A percentile compares a stretch with the other conserved stretches of the same genome.
Conservation (phyloP, 225 moss, liverwort and hornwort genomes). For the Sphagnum tenellum region DNA sequence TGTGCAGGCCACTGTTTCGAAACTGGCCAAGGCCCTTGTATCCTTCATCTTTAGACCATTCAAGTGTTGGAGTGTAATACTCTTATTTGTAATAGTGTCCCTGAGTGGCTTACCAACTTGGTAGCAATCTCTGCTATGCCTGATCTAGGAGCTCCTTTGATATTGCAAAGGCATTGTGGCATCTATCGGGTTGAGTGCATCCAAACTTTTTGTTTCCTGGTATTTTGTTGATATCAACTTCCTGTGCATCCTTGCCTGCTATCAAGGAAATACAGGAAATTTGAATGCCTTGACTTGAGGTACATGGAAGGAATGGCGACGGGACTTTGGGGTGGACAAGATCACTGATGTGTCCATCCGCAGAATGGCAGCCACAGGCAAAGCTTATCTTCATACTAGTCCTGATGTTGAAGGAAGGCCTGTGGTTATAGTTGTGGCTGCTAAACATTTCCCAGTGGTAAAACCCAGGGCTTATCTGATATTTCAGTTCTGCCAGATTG, state of each 20-base stretch:
- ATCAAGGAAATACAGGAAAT: too few relatives aligned
- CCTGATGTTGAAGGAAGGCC: conserved; percentile 45
- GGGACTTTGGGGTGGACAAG: conserved; percentile 61
- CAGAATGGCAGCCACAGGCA: conserved; percentile 38
- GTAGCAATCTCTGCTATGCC: neutral
- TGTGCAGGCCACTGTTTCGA: conserved; percentile 51
- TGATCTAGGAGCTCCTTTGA: too few relatives aligned
- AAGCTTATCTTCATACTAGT: conserved; percentile 61
- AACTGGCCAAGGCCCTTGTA: conserved; percentile 46
- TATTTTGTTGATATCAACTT: neutral
- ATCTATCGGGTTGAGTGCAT: neutral
- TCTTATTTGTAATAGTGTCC: neutral
- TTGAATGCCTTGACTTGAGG: too few relatives aligned
- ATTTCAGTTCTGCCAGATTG: too few relatives aligned
- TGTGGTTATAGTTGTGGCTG: conserved; percentile 58
- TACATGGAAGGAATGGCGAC: conserved; percentile 42
- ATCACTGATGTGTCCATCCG: conserved; percentile 45
- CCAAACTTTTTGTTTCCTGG: neutral
- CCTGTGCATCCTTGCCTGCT: neutral
- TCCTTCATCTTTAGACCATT: neutral
- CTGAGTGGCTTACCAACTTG: neutral
- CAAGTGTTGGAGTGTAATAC: too few relatives aligned
- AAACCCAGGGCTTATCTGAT: neutral
- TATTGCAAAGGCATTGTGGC: neutral
- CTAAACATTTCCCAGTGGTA: conserved; percentile 60